Base-by-base conservation (phyloP, 306 rosid genomes). In the Acacia crassicarpa region DNA sequence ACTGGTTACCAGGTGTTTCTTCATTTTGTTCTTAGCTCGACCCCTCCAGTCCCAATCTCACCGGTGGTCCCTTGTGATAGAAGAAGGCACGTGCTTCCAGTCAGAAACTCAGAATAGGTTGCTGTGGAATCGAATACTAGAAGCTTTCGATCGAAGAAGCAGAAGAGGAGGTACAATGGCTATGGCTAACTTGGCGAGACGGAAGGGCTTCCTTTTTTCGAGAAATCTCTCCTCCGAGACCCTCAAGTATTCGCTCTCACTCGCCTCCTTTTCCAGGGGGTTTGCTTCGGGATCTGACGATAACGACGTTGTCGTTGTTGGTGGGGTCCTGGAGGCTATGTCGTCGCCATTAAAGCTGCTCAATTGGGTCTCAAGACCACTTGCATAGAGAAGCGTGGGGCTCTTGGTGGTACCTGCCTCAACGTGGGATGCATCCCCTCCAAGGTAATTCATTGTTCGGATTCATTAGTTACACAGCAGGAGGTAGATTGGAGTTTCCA, bases 271-370 rank as follows among this genome's bases (percentile, higher is more conserved):
- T 83, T 85, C 89, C 27, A 79, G 98, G 56, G 92, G 91, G 16
- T 93, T 92, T 86, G 90, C 99, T 15, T 89, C 97, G 20, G 97
- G 97, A 90, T 96, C 99, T 84, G 98, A 96, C 0, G 90, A 93
- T 8, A 96, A 88, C 86, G 99, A 96, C 78, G 99, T 96, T 83
- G 98, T 96, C 71, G 84, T 96, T 83, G 71, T 96, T 81, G 99
- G 99, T n/a, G 99, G 99, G 99, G 99, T 0, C 98, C 99, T 20
- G 99, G 99, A 1, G 99, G 99, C 48, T 96, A 96, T 80, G 99
- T 96, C 27, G 99, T 97, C 58, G 99, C 99, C 82, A 96, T 96
- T 75, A 96, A 96, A 89, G 98, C 99, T 20, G 89, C 99, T 15
- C 99, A 96, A 89, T 82, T 96, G 0, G 99, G 99, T 5, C 97